phyloP scores from a whole-genome alignment of 495 filamentous ascomycete genomes.

The Daldinia loculata region DNA sequence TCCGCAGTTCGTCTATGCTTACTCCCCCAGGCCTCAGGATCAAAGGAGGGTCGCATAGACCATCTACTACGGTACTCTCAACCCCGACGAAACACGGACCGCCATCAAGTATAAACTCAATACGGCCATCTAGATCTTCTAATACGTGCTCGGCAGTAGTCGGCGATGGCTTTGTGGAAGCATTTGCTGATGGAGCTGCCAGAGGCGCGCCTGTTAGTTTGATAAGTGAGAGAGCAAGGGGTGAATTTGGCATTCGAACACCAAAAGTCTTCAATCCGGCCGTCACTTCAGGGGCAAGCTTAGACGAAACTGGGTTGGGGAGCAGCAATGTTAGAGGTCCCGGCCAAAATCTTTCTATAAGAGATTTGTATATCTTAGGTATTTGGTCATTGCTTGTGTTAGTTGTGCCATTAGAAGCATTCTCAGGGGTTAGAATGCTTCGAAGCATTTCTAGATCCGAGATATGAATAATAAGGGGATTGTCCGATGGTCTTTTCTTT shows the following conservation, averaged over 20 bases:
- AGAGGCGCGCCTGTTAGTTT: conserved; percentile 77
- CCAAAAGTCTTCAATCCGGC: conserved; percentile 85
- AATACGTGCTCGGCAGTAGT: conserved; percentile 88
- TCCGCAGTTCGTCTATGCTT: conserved; percentile 80
- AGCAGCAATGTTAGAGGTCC: conserved; percentile 93
- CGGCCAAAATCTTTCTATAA: conserved; percentile 91
- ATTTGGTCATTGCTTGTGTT: conserved; percentile 60
- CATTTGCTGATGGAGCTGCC: conserved; percentile 95
- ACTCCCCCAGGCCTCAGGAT: conserved; percentile 90
- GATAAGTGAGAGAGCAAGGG: conserved; percentile 87
- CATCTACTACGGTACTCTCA: conserved; percentile 96
- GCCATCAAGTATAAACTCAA: conserved; percentile 89
- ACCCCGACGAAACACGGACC: conserved; percentile 87
- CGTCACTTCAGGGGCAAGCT: conserved; percentile 86
- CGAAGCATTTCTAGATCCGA: conserved; percentile 82
- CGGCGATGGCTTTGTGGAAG: conserved; percentile 88
- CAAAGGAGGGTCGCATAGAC: conserved; percentile 78
- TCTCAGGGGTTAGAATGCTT: conserved; percentile 57
- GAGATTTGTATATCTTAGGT: conserved; percentile 79
- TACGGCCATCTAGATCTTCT: conserved; percentile 84
- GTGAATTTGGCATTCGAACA: conserved; percentile 83
- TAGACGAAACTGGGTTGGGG: conserved; percentile 72
- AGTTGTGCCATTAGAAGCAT: conserved; percentile 41
- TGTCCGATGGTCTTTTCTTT: conserved; percentile 90
- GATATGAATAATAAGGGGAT: conserved; percentile 94